Evolutionary conservation across 202 grass and related monocot genomes (phyloP), one percentile per base, ranked within the genome.

Genomic region (Zizania palustris): DNA sequence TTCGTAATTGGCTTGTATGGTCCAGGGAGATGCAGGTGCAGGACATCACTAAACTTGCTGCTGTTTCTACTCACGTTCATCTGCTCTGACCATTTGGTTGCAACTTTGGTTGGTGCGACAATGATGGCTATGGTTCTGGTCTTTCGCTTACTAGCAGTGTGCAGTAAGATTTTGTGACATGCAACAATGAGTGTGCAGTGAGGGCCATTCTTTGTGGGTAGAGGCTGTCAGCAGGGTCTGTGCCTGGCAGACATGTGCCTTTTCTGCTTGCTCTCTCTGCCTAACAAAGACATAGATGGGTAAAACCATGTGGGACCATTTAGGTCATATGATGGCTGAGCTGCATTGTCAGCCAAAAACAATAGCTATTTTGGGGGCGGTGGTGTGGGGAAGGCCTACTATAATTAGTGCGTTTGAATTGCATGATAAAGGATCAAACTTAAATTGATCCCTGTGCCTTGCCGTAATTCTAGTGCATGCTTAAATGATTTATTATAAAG

Each of bases 341-440:
- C 13, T 2, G 46, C 46, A 50, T 6, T 50, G 48, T 14, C 48
- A 6, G 0, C 13, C 48, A 50, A 50, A 50, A 50, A 50, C 5
- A 16, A 1, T 16, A 54, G 50, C 6, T 18, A 19, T 18, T 54
- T 54, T 54, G 0, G 28, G 28, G 28, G 28, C 28, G 28, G 28
- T 28, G 28, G 28, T 28, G 28, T 28, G 28, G 7, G 63, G 9
- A 21, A 45, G 57, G 39, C 64, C 28, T 28, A 0, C 11, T 11
- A 55, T 73, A 65, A 0, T 56, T 55, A 40, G 4, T 72, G 21
- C 3, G 42, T 73, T 67, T 67, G 21, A 78, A 78, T 45, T 20
- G 38, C 48, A 35, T 67, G 4, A 22, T n/a, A 50, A 38, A 13
- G n/a, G 20, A 68, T 68, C 43, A 41, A 41, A 59, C 15, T 11